phyloP scores from a whole-genome alignment of 2,329 filamentous ascomycete genomes.

The Xylariomycetidae sp. region DNA sequence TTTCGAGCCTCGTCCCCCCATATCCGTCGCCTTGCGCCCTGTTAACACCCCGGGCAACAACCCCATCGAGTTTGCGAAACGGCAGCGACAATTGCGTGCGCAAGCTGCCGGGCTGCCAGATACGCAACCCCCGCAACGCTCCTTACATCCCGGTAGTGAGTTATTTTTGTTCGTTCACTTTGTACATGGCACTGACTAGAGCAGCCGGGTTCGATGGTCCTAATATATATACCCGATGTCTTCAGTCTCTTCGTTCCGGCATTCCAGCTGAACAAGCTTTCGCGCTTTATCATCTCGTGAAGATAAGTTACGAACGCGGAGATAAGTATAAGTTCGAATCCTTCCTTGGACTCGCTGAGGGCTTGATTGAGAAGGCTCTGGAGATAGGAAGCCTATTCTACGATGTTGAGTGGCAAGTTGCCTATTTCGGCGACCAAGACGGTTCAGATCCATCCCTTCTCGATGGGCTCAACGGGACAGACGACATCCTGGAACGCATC shows the following conservation, averaged over 20 bases:
- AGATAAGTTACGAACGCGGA: slow-evolving; percentile 89
- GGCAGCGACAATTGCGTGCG: slow-evolving; percentile 39
- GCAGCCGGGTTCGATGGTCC: slow-evolving; percentile 63
- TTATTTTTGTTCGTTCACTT: slow-evolving; percentile 15
- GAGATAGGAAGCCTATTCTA: slow-evolving; percentile 76
- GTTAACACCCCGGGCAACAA: slow-evolving; percentile 72
- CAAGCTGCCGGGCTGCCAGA: slow-evolving; percentile 26
- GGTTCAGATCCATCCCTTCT: slow-evolving; percentile 44
- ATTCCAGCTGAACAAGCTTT: slow-evolving; percentile 83
- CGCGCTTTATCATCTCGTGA: slow-evolving; percentile 86
- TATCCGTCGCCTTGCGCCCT: slow-evolving; percentile 62
- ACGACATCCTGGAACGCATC: slow-evolving; percentile 68
- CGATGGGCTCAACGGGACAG: slow-evolving; percentile 60
- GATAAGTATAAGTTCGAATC: slow-evolving; percentile 95
- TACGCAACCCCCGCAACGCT: slow-evolving; percentile 41
- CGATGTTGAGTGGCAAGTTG: slow-evolving; percentile 73
- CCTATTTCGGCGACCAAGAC: slow-evolving; percentile 53
- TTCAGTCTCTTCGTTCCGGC: slow-evolving; percentile 75
- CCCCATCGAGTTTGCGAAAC: slow-evolving; percentile 58
- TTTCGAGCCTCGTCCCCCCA: slow-evolving; percentile 61
- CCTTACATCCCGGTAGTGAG: slow-evolving; percentile 58
- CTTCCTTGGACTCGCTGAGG: slow-evolving; percentile 82
- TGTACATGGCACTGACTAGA: background rate
- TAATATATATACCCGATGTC: slow-evolving; percentile 86
- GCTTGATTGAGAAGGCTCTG: slow-evolving; percentile 77